A percentile compares a stretch with the other conserved stretches of the same genome.
phyloP scores from a whole-genome alignment of 2,329 filamentous ascomycete genomes.

The Curvularia sp. region DNA sequence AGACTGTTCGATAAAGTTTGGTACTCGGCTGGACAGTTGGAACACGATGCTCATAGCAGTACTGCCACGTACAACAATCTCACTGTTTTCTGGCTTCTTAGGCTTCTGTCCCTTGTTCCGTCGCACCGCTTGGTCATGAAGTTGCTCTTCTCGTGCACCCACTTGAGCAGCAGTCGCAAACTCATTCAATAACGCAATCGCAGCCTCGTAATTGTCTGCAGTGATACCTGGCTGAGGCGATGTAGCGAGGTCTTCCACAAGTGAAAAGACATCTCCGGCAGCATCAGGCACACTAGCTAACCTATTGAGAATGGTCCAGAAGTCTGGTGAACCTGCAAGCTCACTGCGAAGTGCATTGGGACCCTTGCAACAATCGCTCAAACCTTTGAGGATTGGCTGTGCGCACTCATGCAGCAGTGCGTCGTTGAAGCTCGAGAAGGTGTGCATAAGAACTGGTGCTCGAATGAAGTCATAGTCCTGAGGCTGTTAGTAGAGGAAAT shows the following conservation, averaged over 20 bases:
- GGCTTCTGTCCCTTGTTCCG: constrained; percentile 60
- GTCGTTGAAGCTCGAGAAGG: constrained; percentile 85
- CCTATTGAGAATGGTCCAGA: constrained; percentile 87
- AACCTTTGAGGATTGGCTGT: constrained; percentile 75
- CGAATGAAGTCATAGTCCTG: constrained; percentile 90
- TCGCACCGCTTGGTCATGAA: constrained; percentile 63
- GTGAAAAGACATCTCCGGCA: constrained; percentile 80
- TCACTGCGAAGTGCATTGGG: constrained; percentile 83
- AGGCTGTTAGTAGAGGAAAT: constrained; percentile 7
- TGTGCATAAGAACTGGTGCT: constrained; percentile 88
- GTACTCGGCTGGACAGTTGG: constrained; percentile 80
- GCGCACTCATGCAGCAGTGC: constrained; percentile 78
- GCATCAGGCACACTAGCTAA: constrained; percentile 74
- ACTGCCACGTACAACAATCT: constrained; percentile 76
- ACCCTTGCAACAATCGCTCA: constrained; percentile 79
- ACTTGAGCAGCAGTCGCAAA: constrained; percentile 85
- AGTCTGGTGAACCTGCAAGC: constrained; percentile 94
- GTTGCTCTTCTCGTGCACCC: constrained; percentile 72
- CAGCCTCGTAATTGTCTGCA: constrained; percentile 93
- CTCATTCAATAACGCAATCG: constrained; percentile 82
- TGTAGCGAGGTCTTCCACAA: constrained; percentile 78
- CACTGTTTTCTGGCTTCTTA: constrained; percentile 67
- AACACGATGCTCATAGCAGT: constrained; percentile 84
- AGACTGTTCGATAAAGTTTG: constrained; percentile 87
- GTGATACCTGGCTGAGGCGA: constrained; percentile 81